Evolutionary conservation across 352 stramenopile species (phyloP).

Genomic region (Blastocystis sp.): DNA sequence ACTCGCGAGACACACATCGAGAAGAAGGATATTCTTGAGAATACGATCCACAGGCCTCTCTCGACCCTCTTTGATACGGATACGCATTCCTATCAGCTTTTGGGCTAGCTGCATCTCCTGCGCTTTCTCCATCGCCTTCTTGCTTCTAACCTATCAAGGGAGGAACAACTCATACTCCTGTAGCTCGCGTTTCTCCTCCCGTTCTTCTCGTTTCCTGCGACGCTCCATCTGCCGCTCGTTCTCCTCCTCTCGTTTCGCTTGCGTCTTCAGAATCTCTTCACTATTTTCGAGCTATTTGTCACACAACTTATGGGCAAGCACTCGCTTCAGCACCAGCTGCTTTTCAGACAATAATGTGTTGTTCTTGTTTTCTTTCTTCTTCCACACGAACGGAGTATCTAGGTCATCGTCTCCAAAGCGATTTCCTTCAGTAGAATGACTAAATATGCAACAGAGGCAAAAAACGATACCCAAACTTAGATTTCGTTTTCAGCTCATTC

Average conservation of each 20-base stretch:
- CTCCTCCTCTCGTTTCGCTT: background rate
- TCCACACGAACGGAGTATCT: background rate
- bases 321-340: background rate
- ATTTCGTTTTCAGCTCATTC: background rate
- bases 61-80: slow-evolving; percentile 78
- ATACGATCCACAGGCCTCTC: slow-evolving; percentile 91
- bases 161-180: background rate
- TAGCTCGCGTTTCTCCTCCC: background rate
- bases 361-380: background rate
- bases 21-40: slow-evolving; percentile 92
- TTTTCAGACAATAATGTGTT: background rate
- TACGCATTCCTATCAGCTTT: slow-evolving; percentile 63
- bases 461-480: background rate
- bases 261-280: background rate
- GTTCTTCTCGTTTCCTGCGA: background rate
- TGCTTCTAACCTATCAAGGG: background rate
- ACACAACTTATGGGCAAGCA: background rate
- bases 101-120: background rate
- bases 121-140: background rate
- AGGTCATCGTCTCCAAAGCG: background rate
- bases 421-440: background rate
- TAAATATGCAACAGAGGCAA: background rate
- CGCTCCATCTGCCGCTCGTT: background rate
- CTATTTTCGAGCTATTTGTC: background rate
- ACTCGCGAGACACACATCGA: slow-evolving; percentile 64